A percentile compares a stretch with the other conserved stretches of the same genome.
phyloP scores from a whole-genome alignment of 352 stramenopile species.

The Phytophthora tentaculata region DNA sequence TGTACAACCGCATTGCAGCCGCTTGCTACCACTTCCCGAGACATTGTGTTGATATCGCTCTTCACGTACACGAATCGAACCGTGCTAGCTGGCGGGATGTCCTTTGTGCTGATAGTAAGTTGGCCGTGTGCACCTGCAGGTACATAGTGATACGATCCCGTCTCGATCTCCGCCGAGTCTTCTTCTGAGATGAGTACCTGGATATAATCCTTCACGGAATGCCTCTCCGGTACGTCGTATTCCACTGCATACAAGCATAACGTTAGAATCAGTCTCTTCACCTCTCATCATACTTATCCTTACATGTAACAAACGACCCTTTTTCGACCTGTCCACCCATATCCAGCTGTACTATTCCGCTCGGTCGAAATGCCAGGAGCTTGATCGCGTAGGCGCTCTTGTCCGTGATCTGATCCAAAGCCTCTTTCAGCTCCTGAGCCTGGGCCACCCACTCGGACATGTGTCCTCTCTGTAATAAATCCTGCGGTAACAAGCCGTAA shows the following conservation, averaged over 20 bases:
- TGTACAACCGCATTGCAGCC: constrained; percentile 87
- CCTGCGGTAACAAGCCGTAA: constrained; percentile 79
- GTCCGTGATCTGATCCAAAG: constrained; percentile 70
- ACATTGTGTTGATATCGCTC: constrained; percentile 89
- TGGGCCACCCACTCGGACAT: constrained; percentile 73
- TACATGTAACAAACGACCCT: constrained; percentile 82
- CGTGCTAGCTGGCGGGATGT: constrained; percentile 65
- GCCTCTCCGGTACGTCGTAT: constrained; percentile 77
- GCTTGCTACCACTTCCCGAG: constrained; percentile 80
- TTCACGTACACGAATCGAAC: constrained; percentile 90
- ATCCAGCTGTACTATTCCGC: constrained; percentile 83
- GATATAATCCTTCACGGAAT: constrained; percentile 89
- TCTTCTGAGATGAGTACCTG: constrained; percentile 83
- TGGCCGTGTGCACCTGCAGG: constrained; percentile 65
- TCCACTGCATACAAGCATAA: constrained; percentile 56
- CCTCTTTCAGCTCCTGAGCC: constrained; percentile 76
- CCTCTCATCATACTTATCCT: constrained; percentile 9
- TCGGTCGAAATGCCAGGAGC: constrained; percentile 79
- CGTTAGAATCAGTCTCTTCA: constrained; percentile 10
- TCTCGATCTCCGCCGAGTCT: constrained; percentile 75
- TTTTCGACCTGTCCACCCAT: constrained; percentile 88
- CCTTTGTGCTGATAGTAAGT: constrained; percentile 81
- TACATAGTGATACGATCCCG: constrained; percentile 80
- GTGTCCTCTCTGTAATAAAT: constrained; percentile 74
- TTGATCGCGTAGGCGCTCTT: constrained; percentile 75